Evolutionary conservation across 192 early-diverging fungal species (phyloP), one percentile per base, ranked within the genome.

Genomic region (Lobosporangium transversale): DNA sequence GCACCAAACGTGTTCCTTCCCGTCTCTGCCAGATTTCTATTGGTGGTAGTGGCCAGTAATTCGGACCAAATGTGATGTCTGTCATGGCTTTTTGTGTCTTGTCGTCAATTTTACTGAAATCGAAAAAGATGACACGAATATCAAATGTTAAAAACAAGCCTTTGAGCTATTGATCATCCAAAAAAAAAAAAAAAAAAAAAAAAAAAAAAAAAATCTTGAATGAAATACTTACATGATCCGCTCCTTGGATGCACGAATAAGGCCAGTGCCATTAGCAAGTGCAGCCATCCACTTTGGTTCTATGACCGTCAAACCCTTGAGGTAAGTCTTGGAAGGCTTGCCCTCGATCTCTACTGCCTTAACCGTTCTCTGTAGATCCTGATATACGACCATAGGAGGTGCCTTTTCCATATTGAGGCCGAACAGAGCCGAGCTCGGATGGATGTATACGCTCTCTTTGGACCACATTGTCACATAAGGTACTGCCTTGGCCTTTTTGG

Each of bases 231-330:
- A 75, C 71, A 76, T 76, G 51, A 76, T 76, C 8, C 73, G 73
- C 57, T 76, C 73, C 31, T 76, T 76, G 33, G 73, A 76, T 2
- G 73, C 73, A 43, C 73, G 73, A 57, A 76, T 26, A 20, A 76
- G 73, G 7, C 73, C 64, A 1, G 73, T 80, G n/a, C 85, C 70
- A 64, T 86, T 88, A 2, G 89, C 93, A 45, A 96, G 81, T 20
- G 85, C 89, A 1, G 90, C 86, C 47, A 98, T 84, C 97, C 96
- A 97, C 65, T 85, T 83, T n/a, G 88, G 74, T 18, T 90, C 85
- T 33, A 97, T 88, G 0, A 79, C 67, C 0, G 95, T 96, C 17
- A 95, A 82, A 12, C 87, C 89, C 59, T 76, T 76, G 29, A 76
- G 59, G 45, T 76, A 76, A 21, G 67, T 76, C 65, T 76, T 76